Evolutionary conservation across 768 basidiomycete species (phyloP), one percentile per base, ranked within the genome.

Genomic region (Clathrus columnatus): DNA sequence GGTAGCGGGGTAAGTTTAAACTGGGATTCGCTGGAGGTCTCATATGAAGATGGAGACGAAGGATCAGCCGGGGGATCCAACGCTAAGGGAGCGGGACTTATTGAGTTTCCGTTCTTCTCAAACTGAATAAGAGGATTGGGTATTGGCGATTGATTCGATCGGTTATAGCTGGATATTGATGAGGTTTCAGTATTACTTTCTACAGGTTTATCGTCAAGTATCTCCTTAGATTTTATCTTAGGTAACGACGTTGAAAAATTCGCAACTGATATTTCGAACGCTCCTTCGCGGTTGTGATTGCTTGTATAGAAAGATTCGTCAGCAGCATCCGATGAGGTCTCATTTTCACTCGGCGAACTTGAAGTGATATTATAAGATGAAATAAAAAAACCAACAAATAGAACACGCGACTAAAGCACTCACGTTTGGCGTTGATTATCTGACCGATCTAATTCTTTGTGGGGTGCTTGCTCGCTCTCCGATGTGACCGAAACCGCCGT

Each of bases 201-300:
- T 11, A n/a, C 36, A 8, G 36, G 7, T 11, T 2, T 11, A 36
- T 36, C 7, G 4, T 36, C 36, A 14, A 14, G 36, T 14, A 36
- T 36, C 11, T 14, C n/a, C n/a, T 36, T 36, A 36, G 36, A 36
- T 3, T 36, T n/a, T n/a, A 4, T 4, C 10, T 8, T 36, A 11
- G 7, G n/a, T n/a, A 56, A 51, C 29, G 64, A 63, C 43, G 65
- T 64, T 20, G 62, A 58, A 49, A 62, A 61, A 64, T 57, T 63
- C 60, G 66, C 50, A 51, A 68, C 65, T 42, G 74, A 79, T 0
- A 79, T 79, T 49, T 80, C 71, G 62, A 83, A 84, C 5, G 85
- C 87, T 52, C 82, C 84, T 72, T 89, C 85, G 42, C 86, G 69
- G 28, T 66, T 57, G 54, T 75, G 75, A 47, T 27, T 26, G 30